Base-by-base conservation (phyloP, 1,284 basidiomycete species). In the Fomitopsis schrenkii region DNA sequence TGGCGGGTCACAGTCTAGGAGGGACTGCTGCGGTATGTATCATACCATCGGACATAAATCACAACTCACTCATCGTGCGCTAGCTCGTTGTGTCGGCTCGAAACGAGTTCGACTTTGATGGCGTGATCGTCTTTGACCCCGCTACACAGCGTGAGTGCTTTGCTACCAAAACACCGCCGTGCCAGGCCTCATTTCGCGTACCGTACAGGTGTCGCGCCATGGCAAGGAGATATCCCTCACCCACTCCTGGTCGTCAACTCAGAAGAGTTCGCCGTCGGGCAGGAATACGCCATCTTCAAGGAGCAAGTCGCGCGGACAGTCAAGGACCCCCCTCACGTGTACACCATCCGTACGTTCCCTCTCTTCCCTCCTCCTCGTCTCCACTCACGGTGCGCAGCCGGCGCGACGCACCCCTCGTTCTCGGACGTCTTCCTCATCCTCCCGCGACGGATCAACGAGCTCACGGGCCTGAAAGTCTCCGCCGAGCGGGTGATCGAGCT, bases 391-490 rank as follows among this genome's bases (percentile, higher is more conserved):
- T 33, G 15, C n/a, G 8, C 35, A 54, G 52, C 52, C 6, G 52
- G 52, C 19, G 52, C 52, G 35, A 54, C 52, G 8, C 52, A 54
- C 10, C 52, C 52, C 33, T 54, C 52, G n/a, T 54, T 54, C 52
- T 54, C 52, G 35, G 52, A 54, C 35, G 52, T 54, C 35, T 54
- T 54, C 52, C 52, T 54, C n/a, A 54, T 54, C 52, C 52, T 54
- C 52, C 52, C 52, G n/a, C 35, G 19, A 30, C 33, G 52, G 35
- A 54, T 54, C 35, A 54, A 26, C 52, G 52, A 54, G 36, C 52
- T 54, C 17, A 54, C 52, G 5, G 52, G 52, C 35, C 22, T 54
- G 52, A 54, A 54, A 19, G 52, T 40, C n/a, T 40, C 52, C 35
- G 52, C 52, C 17, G 35, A 54, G 35, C 35, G 36, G n/a, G 52